phyloP scores from a whole-genome alignment of 2,329 filamentous ascomycete species.

The Beauveria pseudobassiana region DNA sequence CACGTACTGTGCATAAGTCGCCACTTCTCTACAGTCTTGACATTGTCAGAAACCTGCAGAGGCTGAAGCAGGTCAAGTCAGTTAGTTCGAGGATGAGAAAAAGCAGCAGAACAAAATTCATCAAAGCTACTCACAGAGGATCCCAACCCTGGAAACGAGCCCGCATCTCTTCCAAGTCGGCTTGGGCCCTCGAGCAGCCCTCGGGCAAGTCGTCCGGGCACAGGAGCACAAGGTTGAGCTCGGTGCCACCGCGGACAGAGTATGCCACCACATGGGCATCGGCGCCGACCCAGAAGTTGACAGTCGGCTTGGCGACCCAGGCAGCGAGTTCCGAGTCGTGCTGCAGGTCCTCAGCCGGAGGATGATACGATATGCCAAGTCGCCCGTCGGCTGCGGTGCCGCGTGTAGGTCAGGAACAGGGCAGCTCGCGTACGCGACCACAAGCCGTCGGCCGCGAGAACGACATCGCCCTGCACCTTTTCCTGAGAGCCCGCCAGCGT shows the following conservation, averaged over 20 bases:
- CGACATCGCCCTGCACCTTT: slow-evolving; percentile 38
- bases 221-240: slow-evolving; percentile 60
- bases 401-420: slow-evolving; percentile 38
- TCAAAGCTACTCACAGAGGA: slow-evolving; percentile 32
- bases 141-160: slow-evolving; percentile 57
- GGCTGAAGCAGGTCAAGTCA: not conserved
- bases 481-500: slow-evolving; percentile 27
- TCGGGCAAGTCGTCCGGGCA: slow-evolving; percentile 55
- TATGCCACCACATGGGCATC: slow-evolving; percentile 56
- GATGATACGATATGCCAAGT: slow-evolving; percentile 58
- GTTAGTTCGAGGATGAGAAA: not conserved
- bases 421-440: slow-evolving; percentile 49
- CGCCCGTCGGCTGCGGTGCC: slow-evolving; percentile 50
- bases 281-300: slow-evolving; percentile 58
- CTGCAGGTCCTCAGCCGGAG: slow-evolving; percentile 41
- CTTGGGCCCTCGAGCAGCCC: slow-evolving; percentile 42
- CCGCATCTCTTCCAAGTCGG: slow-evolving; percentile 53
- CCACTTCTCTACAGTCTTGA: slow-evolving; percentile 52
- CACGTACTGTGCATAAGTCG: slow-evolving; percentile 49
- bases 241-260: slow-evolving; percentile 47
- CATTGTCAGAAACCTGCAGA: slow-evolving; percentile 36
- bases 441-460: slow-evolving; percentile 57
- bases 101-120: not conserved
- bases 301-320: slow-evolving; percentile 44
- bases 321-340: slow-evolving; percentile 40